Conservation (phyloP, 2,329 filamentous ascomycete species). For the Calycina herbarum region DNA sequence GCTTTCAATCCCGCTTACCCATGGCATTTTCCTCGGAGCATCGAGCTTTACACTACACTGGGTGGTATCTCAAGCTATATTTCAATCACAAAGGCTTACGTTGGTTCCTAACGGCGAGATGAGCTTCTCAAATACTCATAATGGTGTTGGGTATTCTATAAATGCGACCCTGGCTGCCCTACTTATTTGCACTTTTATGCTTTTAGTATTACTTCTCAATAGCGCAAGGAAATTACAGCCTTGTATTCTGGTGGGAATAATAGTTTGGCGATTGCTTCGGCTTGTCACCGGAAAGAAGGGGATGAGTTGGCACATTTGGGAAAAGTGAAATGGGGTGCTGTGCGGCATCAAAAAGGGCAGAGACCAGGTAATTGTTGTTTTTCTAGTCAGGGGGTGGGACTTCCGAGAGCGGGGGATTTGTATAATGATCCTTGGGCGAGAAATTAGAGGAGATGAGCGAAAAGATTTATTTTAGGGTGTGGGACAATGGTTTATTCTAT, state of each 20-base stretch:
- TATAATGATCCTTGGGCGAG: slow-evolving; percentile 18
- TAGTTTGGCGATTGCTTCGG: slow-evolving; percentile 26
- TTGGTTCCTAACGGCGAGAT: slow-evolving; percentile 13
- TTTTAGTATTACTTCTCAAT: slow-evolving; percentile 23
- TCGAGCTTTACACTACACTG: not conserved
- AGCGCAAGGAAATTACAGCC: slow-evolving; percentile 20
- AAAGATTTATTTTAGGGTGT: no score
- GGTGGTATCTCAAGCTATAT: not conserved
- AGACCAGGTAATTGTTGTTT: slow-evolving; percentile 25
- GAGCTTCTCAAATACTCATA: slow-evolving; percentile 6
- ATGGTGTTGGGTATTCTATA: slow-evolving; percentile 27
- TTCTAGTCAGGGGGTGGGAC: slow-evolving; percentile 20
- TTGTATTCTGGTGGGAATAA: slow-evolving; percentile 26
- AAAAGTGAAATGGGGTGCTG: slow-evolving; percentile 23
- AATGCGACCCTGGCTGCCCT: slow-evolving; percentile 25
- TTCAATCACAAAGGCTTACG: slow-evolving; percentile 31
- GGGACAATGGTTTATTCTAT: no score
- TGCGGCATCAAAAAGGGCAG: slow-evolving; percentile 17
- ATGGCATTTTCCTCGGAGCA: not conserved
- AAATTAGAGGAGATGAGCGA: no score
- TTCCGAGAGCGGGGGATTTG: slow-evolving; percentile 14
- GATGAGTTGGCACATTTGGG: slow-evolving; percentile 18
- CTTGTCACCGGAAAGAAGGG: slow-evolving; percentile 23
- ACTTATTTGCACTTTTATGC: slow-evolving; percentile 20
- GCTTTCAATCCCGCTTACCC: slow-evolving; percentile 1